phyloP scores from a whole-genome alignment of 148 eudicot species.

The Nyssa sinensis region DNA sequence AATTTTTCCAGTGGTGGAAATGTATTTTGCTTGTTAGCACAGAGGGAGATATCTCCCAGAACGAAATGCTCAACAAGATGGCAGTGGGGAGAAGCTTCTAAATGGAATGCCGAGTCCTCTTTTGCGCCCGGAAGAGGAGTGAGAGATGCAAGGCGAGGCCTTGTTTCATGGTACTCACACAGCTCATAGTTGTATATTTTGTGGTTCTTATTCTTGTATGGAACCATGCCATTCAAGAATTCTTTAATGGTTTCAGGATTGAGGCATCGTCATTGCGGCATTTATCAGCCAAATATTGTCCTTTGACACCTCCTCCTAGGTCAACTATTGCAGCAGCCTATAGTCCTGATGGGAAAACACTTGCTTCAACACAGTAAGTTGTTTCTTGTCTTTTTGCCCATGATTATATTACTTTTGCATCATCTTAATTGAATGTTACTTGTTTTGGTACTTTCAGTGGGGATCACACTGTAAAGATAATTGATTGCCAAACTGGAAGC shows the following conservation, averaged over 20 bases:
- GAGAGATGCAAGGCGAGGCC: constrained; percentile 60
- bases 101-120: constrained; percentile 23
- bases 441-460: constrained; percentile 41
- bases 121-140: constrained; percentile 24
- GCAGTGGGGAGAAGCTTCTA: constrained; percentile 44
- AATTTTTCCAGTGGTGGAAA: constrained; percentile 40
- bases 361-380: constrained; percentile 82
- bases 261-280: constrained; percentile 68
- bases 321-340: constrained; percentile 83
- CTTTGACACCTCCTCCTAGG: constrained; percentile 69
- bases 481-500: constrained; percentile 62
- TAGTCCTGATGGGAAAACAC: constrained; percentile 74
- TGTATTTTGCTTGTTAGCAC: constrained; percentile 54
- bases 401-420: background rate
- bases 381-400: constrained; percentile 8
- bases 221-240: background rate
- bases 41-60: constrained; percentile 58
- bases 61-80: constrained; percentile 44
- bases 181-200: background rate
- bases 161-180: constrained; percentile 57
- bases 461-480: constrained; percentile 78
- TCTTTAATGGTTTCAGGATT: constrained; percentile 44
- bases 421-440: background rate
- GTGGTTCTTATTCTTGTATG: background rate
- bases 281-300: constrained; percentile 72